phyloP scores from a whole-genome alignment of 2,329 filamentous ascomycete species.

The Penicillium vulpinum region DNA sequence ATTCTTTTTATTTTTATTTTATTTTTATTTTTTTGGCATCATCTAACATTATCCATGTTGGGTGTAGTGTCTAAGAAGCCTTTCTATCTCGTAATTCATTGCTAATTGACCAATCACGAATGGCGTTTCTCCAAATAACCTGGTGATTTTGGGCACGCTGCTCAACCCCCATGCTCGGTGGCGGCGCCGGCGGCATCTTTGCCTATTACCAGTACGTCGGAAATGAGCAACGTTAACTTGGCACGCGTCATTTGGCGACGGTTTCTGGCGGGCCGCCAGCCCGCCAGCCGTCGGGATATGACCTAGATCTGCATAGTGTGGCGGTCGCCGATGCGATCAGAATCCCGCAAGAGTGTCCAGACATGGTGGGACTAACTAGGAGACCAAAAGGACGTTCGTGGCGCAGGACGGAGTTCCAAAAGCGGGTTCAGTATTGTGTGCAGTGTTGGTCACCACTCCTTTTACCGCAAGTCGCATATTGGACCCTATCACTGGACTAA shows the following conservation, averaged over 20 bases:
- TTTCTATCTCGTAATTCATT: not conserved
- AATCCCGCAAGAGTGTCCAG: too few relatives aligned
- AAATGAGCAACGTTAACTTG: conserved; percentile 61
- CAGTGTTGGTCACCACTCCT: conserved; percentile 74
- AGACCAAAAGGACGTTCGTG: conserved; percentile 57
- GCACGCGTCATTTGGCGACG: conserved; percentile 59
- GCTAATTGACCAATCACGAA: not conserved
- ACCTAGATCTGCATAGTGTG: conserved; percentile 80
- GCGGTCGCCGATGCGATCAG: too few relatives aligned
- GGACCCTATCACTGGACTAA: conserved; percentile 52
- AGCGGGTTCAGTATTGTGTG: conserved; percentile 73
- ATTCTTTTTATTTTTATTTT: not conserved
- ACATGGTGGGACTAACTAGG: conserved; percentile 84
- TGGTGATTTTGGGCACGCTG: conserved; percentile 21
- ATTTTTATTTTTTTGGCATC: not conserved
- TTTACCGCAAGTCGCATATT: conserved; percentile 71
- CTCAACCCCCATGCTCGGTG: conserved; percentile 71
- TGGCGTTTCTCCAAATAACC: not conserved
- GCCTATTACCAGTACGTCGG: conserved; percentile 72
- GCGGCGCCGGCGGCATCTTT: too few relatives aligned
- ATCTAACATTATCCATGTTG: not conserved
- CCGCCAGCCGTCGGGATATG: conserved; percentile 59
- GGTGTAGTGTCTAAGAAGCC: not conserved
- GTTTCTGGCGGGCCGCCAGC: conserved; percentile 71
- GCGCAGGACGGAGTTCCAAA: conserved; percentile 47